These are phyloP conservation scores for Saprolegnia diclina DNA, from an alignment of 352 stramenopile genomes.

Conservation along the genomic window DNA sequence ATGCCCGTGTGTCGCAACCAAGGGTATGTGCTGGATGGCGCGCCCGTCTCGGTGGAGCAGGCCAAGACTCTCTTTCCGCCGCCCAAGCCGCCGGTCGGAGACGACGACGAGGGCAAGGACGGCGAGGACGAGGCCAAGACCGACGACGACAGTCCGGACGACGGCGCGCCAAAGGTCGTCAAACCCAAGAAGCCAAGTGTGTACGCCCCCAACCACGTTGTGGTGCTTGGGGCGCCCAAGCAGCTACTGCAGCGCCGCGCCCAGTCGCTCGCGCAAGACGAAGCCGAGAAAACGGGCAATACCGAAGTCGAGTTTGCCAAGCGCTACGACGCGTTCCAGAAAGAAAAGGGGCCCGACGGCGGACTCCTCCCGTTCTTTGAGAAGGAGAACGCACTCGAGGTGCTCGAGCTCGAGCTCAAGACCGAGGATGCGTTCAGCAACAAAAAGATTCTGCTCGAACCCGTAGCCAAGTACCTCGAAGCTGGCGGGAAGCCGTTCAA, in stretches of 20 bases:
- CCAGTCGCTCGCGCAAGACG: constrained; percentile 48
- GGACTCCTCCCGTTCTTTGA: constrained; percentile 60
- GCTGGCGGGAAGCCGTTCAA: constrained; percentile 66
- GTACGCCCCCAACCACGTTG: constrained; percentile 53
- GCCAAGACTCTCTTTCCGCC: constrained; percentile 42
- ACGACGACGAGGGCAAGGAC: constrained; percentile 27
- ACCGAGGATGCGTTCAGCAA: constrained; percentile 43
- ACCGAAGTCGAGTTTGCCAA: constrained; percentile 49
- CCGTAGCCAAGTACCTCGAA: constrained; percentile 70
- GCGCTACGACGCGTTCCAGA: constrained; percentile 44
- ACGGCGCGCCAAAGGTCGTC: neutral
- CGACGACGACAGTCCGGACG: neutral
- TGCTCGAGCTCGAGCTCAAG: constrained; percentile 54
- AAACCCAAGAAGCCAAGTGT: constrained; percentile 30
- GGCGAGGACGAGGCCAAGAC: constrained; percentile 27
- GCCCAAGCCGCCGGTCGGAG: constrained; percentile 26
- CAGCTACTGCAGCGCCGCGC: constrained; percentile 50
- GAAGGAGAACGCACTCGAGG: constrained; percentile 48
- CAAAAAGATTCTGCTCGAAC: constrained; percentile 37
- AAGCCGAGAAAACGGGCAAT: constrained; percentile 52
- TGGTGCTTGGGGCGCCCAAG: constrained; percentile 49
- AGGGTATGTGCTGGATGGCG: constrained; percentile 72
- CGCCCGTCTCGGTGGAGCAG: constrained; percentile 45
- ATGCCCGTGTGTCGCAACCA: constrained; percentile 62
- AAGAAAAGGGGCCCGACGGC: neutral